These are phyloP conservation scores for Arthromyces matolae DNA, from an alignment of 768 basidiomycete species.

Conservation along the genomic window DNA sequence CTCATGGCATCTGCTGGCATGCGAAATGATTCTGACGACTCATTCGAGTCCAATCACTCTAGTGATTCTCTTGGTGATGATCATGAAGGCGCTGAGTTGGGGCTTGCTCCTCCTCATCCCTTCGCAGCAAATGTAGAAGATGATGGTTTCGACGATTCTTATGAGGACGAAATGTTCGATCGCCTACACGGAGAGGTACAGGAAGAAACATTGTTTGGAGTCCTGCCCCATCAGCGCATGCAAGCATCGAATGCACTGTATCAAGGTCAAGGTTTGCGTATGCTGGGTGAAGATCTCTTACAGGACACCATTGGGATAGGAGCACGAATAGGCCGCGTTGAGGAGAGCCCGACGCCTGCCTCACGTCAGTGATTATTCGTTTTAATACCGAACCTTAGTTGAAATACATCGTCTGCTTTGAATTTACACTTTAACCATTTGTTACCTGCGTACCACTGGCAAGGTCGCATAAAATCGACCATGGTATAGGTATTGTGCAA, in stretches of 20 bases:
- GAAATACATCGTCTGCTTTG: too few species aligned
- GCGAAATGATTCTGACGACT: constrained; percentile 39
- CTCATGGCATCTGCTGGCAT: constrained; percentile 49
- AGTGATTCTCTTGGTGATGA: constrained; percentile 50
- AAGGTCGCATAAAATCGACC: too few species aligned
- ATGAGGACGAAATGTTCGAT: constrained; percentile 54
- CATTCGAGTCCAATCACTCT: constrained; percentile 52
- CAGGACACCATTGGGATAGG: constrained; percentile 64
- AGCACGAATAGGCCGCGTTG: constrained; percentile 48
- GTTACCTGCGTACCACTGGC: too few species aligned
- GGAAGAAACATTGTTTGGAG: constrained; percentile 74
- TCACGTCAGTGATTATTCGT: neutral
- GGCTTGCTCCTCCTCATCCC: constrained; percentile 51
- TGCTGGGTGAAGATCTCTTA: constrained; percentile 61
- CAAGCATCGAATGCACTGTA: constrained; percentile 19
- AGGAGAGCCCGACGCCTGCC: constrained; percentile 66
- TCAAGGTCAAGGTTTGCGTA: constrained; percentile 36
- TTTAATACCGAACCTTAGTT: neutral
- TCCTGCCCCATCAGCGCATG: constrained; percentile 49
- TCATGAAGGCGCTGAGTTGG: constrained; percentile 38
- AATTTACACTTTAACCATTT: too few species aligned
- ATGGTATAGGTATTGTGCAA: too few species aligned
- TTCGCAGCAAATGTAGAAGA: constrained; percentile 46
- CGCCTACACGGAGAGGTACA: constrained; percentile 37
- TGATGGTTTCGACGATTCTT: constrained; percentile 47